Percentiles rank a stretch among this genome's conserved stretches.
Conservation (phyloP, 345 rosid species). For the Limnanthes douglasii region DNA sequence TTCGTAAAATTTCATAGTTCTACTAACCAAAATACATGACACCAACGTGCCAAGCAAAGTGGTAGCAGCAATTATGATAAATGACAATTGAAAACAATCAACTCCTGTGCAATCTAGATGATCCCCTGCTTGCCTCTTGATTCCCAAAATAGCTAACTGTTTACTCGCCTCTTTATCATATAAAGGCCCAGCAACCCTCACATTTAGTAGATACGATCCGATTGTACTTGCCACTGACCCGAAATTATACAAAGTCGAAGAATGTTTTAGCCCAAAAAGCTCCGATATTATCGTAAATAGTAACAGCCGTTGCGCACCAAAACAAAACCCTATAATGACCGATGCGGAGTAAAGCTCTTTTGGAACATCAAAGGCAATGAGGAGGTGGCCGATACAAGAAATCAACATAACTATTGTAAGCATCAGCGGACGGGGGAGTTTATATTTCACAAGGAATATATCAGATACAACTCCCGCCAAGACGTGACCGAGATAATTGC, state of each 20-base stretch:
- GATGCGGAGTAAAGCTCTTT: constrained; percentile 36
- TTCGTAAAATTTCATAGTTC: constrained; percentile 46
- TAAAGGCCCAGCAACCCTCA: constrained; percentile 31
- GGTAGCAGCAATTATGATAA: constrained; percentile 30
- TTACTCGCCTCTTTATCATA: constrained; percentile 38
- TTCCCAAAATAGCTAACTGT: constrained; percentile 24
- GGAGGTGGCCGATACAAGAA: constrained; percentile 36
- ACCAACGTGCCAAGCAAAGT: constrained; percentile 37
- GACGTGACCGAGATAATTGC: constrained; percentile 49
- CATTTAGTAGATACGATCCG: constrained; percentile 41
- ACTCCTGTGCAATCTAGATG: constrained; percentile 33
- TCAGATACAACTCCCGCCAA: constrained; percentile 36
- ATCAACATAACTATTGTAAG: constrained; percentile 28
- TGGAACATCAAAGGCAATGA: constrained; percentile 31
- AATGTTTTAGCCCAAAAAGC: constrained; percentile 56
- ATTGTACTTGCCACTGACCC: constrained; percentile 47
- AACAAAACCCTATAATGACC: too few relatives aligned
- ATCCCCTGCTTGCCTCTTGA: constrained; percentile 6
- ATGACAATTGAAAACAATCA: constrained; percentile 37
- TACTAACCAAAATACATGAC: constrained; percentile 29
- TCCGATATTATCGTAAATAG: too few relatives aligned
- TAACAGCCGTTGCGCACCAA: too few relatives aligned
- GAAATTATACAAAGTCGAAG: constrained; percentile 42
- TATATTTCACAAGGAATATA: constrained; percentile 20
- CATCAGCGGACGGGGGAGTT: constrained; percentile 32